Evolutionary conservation across 768 basidiomycete species (phyloP).

Genomic region (Tremella mesenterica): DNA sequence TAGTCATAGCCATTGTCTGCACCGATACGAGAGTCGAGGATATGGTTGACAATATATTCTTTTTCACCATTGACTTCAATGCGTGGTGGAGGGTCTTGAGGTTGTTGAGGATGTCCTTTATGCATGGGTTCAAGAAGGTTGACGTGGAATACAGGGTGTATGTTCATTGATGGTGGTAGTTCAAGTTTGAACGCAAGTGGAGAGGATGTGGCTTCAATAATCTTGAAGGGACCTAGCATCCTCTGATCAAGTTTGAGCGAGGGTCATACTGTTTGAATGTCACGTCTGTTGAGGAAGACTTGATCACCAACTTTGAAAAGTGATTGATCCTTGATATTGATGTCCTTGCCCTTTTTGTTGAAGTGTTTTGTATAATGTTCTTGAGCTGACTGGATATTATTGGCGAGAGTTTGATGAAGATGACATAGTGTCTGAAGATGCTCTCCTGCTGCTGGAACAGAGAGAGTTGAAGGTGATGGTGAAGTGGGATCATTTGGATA

Average conservation of each 20-base stretch:
- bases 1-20: conserved; percentile 6
- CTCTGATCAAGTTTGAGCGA: conserved; percentile 25
- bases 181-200: conserved; percentile 3
- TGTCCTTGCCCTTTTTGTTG: neutral
- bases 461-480: conserved; percentile 49
- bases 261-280: conserved; percentile 22
- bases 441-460: conserved; percentile 32
- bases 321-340: conserved; percentile 4
- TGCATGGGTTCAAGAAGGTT: neutral
- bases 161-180: neutral
- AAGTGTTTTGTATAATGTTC: neutral
- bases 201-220: conserved; percentile 10
- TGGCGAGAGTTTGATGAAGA: neutral
- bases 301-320: conserved; percentile 17
- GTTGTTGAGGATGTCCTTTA: neutral
- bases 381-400: neutral
- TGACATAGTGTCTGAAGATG: neutral
- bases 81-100: conserved; percentile 1
- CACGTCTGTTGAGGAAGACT: conserved; percentile 12
- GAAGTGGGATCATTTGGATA: conserved; percentile 3
- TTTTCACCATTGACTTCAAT: conserved; percentile 3
- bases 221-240: conserved; percentile 19
- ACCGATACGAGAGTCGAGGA: conserved; percentile 5
- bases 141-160: conserved; percentile 3
- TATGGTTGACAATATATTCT: conserved; percentile 4